A percentile compares a stretch with the other conserved stretches of the same genome.
Conservation (phyloP, 108 stramenopile species). For the Epithemia pelagica region DNA sequence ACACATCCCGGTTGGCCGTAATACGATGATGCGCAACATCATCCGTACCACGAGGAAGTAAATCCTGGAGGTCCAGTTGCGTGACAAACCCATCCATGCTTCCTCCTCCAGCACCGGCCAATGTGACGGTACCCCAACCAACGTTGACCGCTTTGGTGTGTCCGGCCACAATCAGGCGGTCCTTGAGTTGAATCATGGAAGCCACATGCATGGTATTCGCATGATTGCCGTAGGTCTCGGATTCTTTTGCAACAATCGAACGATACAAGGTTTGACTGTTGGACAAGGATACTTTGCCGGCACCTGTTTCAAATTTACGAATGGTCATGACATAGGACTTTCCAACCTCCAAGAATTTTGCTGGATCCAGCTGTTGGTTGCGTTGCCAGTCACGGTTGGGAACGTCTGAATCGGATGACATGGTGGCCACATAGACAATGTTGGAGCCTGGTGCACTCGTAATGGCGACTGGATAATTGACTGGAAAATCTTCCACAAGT, state of each 20-base stretch:
- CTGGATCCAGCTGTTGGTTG: neutral
- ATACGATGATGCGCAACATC: neutral
- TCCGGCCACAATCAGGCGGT: conserved; percentile 33
- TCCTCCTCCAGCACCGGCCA: conserved; percentile 10
- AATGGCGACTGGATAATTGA: conserved; percentile 2
- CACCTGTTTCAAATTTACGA: too few species aligned
- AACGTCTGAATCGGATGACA: neutral
- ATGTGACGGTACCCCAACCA: conserved; percentile 7
- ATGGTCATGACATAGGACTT: neutral
- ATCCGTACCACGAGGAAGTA: neutral
- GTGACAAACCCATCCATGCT: conserved; percentile 37
- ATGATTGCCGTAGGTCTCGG: too few species aligned
- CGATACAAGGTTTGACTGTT: neutral
- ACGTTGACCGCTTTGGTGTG: conserved; percentile 14
- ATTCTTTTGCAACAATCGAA: too few species aligned
- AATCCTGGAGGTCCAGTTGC: conserved; percentile 14
- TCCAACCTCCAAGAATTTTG: neutral
- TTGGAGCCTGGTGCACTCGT: neutral
- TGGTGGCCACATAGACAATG: conserved; percentile 3
- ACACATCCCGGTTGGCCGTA: conserved; percentile 23
- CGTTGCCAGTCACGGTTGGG: neutral
- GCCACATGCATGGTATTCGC: neutral
- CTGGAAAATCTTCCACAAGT: neutral
- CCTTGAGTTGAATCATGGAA: neutral
- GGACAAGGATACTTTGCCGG: too few species aligned